Evolutionary conservation across 495 filamentous ascomycete species (phyloP), one percentile per base, ranked within the genome.

Genomic region (Terfezia claveryi): DNA sequence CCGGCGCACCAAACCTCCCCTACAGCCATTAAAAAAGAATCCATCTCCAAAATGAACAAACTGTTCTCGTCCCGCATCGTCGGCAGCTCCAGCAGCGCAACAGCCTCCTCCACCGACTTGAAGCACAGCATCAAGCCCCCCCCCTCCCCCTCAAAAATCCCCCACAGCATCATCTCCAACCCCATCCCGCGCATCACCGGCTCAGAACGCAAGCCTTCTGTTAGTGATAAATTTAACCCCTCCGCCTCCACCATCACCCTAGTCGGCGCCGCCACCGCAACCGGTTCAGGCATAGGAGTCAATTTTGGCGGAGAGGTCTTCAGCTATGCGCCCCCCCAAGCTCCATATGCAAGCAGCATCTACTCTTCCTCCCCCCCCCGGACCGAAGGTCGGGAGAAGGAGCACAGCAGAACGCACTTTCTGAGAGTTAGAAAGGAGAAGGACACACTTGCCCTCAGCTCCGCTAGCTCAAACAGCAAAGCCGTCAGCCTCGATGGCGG

Each of bases 391-490:
- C 53, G 44, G 17, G 41, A 23, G 16, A 36, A 53, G 51, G 20
- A 51, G 17, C 23, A 20, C 0, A 78, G 82, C 60, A 80, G 78
- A 58, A 80, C 81, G 59, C 83, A 95, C 62, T 95, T 96, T 64
- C 64, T 96, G 53, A 87, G 85, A 3, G 75, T 91, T 50, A 85
- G 92, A 69, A 94, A 94, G 67, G 76, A 95, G 65, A 95, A 88
- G 54, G 79, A 89, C 59, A 74, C 82, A 38, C 75, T 87, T 2
- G 76, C 79, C 2, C 74, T 96, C 1, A 94, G 87, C 0, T 96
- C 91, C 3, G 87, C 87, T 17, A 80, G 79, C 32, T 91, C 84
- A 64, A 96, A 94, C 65, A 94, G 87, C 6, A 80, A 77, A 62
- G 84, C 88, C 0, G 79, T 81, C 2, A 86, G 94, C 64, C 86